Base-by-base conservation (phyloP, 208 protist genomes). In the Leishmania tarentolae region DNA sequence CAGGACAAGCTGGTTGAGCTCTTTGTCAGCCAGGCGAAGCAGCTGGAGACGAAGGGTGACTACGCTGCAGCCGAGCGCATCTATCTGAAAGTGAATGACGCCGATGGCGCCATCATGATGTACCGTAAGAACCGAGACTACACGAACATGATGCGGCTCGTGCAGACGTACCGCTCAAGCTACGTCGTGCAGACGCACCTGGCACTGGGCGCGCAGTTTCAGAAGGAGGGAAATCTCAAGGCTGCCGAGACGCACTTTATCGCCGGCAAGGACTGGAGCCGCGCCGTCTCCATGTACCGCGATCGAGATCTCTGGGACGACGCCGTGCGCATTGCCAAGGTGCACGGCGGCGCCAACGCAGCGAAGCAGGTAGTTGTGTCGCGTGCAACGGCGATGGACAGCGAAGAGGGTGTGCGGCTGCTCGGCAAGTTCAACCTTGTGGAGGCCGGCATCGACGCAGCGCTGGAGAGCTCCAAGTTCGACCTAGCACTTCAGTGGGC, bases 261-360 rank as follows among this genome's bases (percentile, higher is more conserved):
- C 24, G 92, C 89, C 37, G 95, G 93, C 72, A 98, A 98, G 88
- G 94, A 99, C 86, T 99, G 98, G 98, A 98, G 98, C 80, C 85
- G 94, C 7, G 99, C 98, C 40, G 96, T 99, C 31, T 98, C 99
- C 83, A 99, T 99, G 99, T 99, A 99, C 94, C 91, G 98, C 72
- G 96, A 97, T 69, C 89, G 88, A 31, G 98, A 99, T 57, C 90
- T 97, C 90, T 99, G 98, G 98, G 98, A 99, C 66, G 99, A 99
- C 79, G 99, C 99, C 7, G 98, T 99, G 86, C 95, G 98, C 75
- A 97, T 99, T 13, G 98, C 99, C 21, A 99, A 99, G 89, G 87
- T 93, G 75, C 93, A 99, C 86, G 98, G 98, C 74, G 98, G 98
- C 50, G 90, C 90, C 31, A 98, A 95, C 83, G 95, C 96, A 7